Evolutionary conservation across 495 filamentous ascomycete genomes (phyloP).

Genomic region (Hypoxylon crocopeplum): DNA sequence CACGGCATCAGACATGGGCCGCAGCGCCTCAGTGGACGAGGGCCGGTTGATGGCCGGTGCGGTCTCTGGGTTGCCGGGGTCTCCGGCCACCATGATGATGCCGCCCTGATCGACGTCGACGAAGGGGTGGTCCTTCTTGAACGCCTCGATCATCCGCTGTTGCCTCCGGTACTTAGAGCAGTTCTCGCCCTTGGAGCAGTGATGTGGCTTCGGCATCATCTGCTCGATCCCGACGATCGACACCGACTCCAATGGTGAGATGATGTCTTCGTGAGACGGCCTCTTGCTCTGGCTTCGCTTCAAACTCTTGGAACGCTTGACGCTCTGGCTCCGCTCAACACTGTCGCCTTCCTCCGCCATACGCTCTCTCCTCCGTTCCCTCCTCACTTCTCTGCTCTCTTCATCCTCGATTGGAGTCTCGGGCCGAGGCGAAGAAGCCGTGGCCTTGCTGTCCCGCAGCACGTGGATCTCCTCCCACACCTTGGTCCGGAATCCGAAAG

Average conservation of each 20-base stretch:
- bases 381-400: constrained; percentile 51
- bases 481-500: constrained; percentile 87
- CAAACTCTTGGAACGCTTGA: constrained; percentile 49
- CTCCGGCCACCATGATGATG: constrained; percentile 69
- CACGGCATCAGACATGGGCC: constrained; percentile 66
- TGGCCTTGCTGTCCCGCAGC: constrained; percentile 64
- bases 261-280: constrained; percentile 63
- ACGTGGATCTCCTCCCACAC: constrained; percentile 84
- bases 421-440: constrained; percentile 57
- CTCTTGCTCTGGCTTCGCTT: constrained; percentile 48
- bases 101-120: constrained; percentile 60
- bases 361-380: constrained; percentile 45
- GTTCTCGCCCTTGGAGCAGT: constrained; percentile 87
- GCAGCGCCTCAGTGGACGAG: constrained; percentile 50
- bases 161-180: constrained; percentile 82
- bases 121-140: constrained; percentile 74
- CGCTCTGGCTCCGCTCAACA: constrained; percentile 47
- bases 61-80: constrained; percentile 73
- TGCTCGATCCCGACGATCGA: constrained; percentile 95
- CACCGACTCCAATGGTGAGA: constrained; percentile 79
- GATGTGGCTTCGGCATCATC: constrained; percentile 80
- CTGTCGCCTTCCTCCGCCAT: constrained; percentile 42
- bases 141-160: constrained; percentile 68
- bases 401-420: constrained; percentile 64
- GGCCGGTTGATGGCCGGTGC: constrained; percentile 57